phyloP scores from a whole-genome alignment of 495 filamentous ascomycete genomes.

The Penicillium robsamsonii region DNA sequence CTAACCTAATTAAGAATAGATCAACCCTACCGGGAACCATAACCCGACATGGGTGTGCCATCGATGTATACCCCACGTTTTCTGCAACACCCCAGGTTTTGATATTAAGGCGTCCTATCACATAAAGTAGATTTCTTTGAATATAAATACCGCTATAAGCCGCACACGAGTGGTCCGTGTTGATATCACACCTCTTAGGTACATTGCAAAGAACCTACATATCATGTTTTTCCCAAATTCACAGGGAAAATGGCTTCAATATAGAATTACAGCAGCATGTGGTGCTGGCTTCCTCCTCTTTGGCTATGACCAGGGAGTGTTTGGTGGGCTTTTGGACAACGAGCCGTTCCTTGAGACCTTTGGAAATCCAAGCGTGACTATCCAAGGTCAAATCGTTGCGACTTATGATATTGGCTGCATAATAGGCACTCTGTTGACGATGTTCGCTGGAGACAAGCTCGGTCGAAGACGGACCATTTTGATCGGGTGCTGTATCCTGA shows the following conservation, averaged over 20 bases:
- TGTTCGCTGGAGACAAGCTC: conserved; percentile 37
- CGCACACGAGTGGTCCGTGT: not conserved
- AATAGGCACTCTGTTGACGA: conserved; percentile 9
- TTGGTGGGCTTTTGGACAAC: conserved; percentile 28
- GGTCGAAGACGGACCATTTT: conserved; percentile 51
- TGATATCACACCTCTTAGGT: not conserved
- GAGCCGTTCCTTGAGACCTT: conserved; percentile 13
- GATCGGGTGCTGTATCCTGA: conserved; percentile 47
- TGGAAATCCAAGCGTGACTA: conserved; percentile 9
- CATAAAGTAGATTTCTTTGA: not conserved
- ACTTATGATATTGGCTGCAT: conserved; percentile 17
- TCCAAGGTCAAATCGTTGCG: conserved; percentile 18
- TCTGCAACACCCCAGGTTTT: not conserved
- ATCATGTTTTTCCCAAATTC: conserved; percentile 5
- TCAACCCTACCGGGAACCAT: not conserved
- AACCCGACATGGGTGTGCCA: not conserved
- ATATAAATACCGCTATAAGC: not conserved
- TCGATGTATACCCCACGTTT: not conserved
- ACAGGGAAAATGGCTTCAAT: conserved; percentile 12
- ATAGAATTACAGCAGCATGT: conserved; percentile 15
- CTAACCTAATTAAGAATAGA: not conserved
- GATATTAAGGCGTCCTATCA: not conserved
- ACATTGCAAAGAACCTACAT: not conserved
- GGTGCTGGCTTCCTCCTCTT: conserved; percentile 22
- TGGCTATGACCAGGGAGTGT: conserved; percentile 34